Conservation (phyloP, 2,329 filamentous ascomycete genomes). For the Fusarium concolor region DNA sequence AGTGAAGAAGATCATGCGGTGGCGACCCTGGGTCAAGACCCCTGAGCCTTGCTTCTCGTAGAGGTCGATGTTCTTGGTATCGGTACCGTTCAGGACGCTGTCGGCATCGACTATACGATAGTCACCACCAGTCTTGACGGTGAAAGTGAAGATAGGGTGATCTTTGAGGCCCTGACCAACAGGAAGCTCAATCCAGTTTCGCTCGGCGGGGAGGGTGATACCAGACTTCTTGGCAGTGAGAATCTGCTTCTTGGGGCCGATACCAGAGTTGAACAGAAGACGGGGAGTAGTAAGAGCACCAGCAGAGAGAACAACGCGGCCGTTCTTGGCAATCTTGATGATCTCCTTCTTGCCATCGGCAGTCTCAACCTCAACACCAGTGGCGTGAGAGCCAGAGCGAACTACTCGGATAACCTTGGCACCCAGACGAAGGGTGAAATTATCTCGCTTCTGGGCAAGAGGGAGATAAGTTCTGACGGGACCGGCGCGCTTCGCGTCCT, state of each 20-base stretch:
- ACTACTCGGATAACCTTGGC: constrained; percentile 73
- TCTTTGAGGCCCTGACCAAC: constrained; percentile 69
- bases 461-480: constrained; percentile 79
- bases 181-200: constrained; percentile 66
- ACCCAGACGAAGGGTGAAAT: constrained; percentile 74
- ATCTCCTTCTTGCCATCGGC: constrained; percentile 61
- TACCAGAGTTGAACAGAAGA: constrained; percentile 69
- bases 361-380: constrained; percentile 72
- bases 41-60: constrained; percentile 66
- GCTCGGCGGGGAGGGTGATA: constrained; percentile 60
- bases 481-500: constrained; percentile 72
- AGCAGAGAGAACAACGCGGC: constrained; percentile 74
- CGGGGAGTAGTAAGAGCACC: constrained; percentile 76
- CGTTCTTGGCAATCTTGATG: constrained; percentile 68
- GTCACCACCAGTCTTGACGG: constrained; percentile 36
- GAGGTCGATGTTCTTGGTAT: constrained; percentile 71
- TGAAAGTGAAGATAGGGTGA: constrained; percentile 56
- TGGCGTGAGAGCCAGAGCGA: constrained; percentile 69
- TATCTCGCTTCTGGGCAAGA: constrained; percentile 65
- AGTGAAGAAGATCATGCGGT: constrained; percentile 67
- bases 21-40: constrained; percentile 72
- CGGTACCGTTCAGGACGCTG: constrained; percentile 58
- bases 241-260: constrained; percentile 71
- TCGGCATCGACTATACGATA: constrained; percentile 53
- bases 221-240: constrained; percentile 63